Base-by-base conservation (phyloP, 441 rosid genomes). In the Gossypium trilobum region DNA sequence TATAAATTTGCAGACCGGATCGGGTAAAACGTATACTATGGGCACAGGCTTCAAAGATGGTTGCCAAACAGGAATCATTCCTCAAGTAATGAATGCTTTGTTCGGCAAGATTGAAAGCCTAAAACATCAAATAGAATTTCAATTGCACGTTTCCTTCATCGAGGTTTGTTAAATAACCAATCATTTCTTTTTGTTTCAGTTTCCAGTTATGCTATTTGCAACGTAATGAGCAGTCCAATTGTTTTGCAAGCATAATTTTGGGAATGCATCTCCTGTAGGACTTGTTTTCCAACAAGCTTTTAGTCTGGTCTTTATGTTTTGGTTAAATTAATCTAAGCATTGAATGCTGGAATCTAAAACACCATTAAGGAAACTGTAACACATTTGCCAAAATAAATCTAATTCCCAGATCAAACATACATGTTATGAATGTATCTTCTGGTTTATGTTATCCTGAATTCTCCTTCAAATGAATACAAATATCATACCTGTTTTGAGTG, bases 1-100 rank as follows among this genome's bases (percentile, higher is more conserved):
- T 31, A 31, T 31, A 31, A 31, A 31, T 31, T 73, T 78, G 80
- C 90, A 95, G 97, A 95, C 99, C 0, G 99, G 99, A 77, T 95
- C 99, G 0, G 99, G 99, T 27, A 95, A 95, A 87, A 95, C 99
- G 8, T 95, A 92, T 74, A 95, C 99, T 33, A 95, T 95, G 99
- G 99, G 99, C 46, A 95, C 99, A 36, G 92, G 95, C 72, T 87
- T 85, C 75, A 88, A 87, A 85, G 96, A 95, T 82, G 93, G 85
- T 68, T 74, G 60, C 81, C 93, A 87, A 74, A 82, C 90, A 0
- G 98, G 98, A 50, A 80, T 95, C 70, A 78, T 95, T 74, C 95
- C 97, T 82, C 91, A 77, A 79, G 98, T 92, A 66, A 91, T 95
- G 97, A 90, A 82, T 64, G 83, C 87, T 79, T 76, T 95, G 74